A percentile compares a stretch with the other conserved stretches of the same genome.
Evolutionary conservation across 495 filamentous ascomycete species (phyloP).

Genomic region (Neurospora discreta): DNA sequence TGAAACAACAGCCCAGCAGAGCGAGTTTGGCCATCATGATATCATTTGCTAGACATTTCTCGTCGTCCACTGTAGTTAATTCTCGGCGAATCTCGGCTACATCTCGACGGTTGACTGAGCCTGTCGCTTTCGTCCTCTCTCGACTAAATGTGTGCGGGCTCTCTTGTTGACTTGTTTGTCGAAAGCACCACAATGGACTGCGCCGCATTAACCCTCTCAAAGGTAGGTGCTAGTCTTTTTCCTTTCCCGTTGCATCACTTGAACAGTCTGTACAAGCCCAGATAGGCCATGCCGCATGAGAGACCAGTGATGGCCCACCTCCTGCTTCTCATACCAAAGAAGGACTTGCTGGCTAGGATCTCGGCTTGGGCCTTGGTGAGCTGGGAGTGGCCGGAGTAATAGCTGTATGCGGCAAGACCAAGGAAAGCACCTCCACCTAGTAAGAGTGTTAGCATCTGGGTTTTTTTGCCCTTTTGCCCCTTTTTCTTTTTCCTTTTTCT

Average conservation of each 20-base stretch:
- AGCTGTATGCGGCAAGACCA: constrained; percentile 83
- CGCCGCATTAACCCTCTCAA: neutral
- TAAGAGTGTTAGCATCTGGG: neutral
- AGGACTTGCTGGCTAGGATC: constrained; percentile 58
- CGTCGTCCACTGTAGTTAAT: neutral
- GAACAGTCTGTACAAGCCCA: constrained; percentile 46
- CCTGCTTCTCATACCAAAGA: constrained; percentile 68
- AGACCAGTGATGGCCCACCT: constrained; percentile 59
- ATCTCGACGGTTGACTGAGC: neutral
- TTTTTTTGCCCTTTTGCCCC: too few relatives aligned
- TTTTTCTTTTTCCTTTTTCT: too few relatives aligned
- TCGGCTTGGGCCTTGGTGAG: constrained; percentile 55
- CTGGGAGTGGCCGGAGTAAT: constrained; percentile 66
- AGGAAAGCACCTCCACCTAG: constrained; percentile 68
- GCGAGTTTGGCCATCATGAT: neutral
- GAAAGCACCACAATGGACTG: neutral
- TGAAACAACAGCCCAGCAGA: neutral
- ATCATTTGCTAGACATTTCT: neutral
- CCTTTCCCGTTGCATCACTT: constrained; percentile 7
- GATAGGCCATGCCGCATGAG: constrained; percentile 54
- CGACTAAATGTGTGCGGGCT: neutral
- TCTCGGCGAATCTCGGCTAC: neutral
- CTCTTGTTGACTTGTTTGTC: neutral
- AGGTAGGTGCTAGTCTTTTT: neutral
- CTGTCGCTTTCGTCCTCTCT: neutral